Evolutionary conservation across 768 basidiomycete genomes (phyloP).

Genomic region (Neoboletus subvelutipes): DNA sequence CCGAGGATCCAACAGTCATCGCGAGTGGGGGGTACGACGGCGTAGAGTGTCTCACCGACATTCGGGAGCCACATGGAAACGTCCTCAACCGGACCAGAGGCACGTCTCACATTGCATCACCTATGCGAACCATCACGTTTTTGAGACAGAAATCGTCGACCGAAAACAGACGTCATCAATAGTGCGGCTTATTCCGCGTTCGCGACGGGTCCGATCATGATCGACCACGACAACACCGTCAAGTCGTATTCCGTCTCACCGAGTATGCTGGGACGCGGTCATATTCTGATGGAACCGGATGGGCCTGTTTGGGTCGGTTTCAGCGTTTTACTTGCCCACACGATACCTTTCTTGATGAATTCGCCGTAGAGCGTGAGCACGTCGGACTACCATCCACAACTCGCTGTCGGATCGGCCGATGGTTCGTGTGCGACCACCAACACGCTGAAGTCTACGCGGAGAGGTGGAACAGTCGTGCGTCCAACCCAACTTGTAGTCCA

Average conservation of each 20-base stretch:
- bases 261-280: slow-evolving; percentile 70
- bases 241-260: slow-evolving; percentile 75
- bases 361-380: slow-evolving; percentile 57
- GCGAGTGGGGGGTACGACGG: slow-evolving; percentile 83
- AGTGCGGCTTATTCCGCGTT: slow-evolving; percentile 66
- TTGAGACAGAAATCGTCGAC: neutral
- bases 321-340: neutral
- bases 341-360: neutral
- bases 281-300: slow-evolving; percentile 67
- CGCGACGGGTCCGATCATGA: slow-evolving; percentile 67
- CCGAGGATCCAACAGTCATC: slow-evolving; percentile 68
- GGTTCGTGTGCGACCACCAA: slow-evolving; percentile 79
- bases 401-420: slow-evolving; percentile 81
- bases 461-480: slow-evolving; percentile 72
- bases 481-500: neutral
- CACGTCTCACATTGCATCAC: slow-evolving; percentile 21
- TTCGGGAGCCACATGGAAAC: slow-evolving; percentile 65
- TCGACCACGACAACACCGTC: slow-evolving; percentile 80
- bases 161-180: slow-evolving; percentile 62
- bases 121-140: neutral
- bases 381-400: slow-evolving; percentile 86
- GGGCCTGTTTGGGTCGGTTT: slow-evolving; percentile 83
- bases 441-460: slow-evolving; percentile 59
- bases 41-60: slow-evolving; percentile 70
- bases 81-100: slow-evolving; percentile 80